Conservation (phyloP, 768 basidiomycete species). For the Collybia sp. region DNA sequence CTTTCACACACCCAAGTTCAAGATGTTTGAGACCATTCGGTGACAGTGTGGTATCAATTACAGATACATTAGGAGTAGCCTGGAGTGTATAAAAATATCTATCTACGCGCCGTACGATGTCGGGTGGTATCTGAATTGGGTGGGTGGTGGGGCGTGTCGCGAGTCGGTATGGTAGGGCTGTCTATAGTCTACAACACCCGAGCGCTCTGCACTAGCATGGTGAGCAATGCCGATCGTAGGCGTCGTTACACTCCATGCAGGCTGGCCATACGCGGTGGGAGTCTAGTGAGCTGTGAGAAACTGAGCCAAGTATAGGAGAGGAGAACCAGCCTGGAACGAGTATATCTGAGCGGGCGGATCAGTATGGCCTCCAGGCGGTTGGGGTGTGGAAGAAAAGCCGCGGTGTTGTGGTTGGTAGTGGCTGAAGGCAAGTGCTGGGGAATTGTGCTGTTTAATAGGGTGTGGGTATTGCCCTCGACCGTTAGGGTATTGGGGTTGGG, state of each 20-base stretch:
- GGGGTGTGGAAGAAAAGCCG: slow-evolving; percentile 9
- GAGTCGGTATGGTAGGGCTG: slow-evolving; percentile 3
- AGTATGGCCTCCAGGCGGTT: background rate
- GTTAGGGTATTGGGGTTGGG: slow-evolving; percentile 1
- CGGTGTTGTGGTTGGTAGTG: slow-evolving; percentile 37
- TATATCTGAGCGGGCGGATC: background rate
- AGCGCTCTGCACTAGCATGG: slow-evolving; percentile 15
- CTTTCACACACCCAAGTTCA: slow-evolving; percentile 61
- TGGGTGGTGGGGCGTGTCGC: slow-evolving; percentile 9
- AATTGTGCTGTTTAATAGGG: slow-evolving; percentile 12
- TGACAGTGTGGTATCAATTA: slow-evolving; percentile 23
- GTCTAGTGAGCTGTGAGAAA: background rate
- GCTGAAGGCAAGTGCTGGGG: slow-evolving; percentile 32
- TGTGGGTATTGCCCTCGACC: slow-evolving; percentile 4
- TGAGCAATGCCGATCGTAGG: slow-evolving; percentile 7
- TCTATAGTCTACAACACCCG: slow-evolving; percentile 1
- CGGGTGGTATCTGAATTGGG: slow-evolving; percentile 26
- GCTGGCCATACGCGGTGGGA: slow-evolving; percentile 8
- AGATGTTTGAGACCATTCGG: slow-evolving; percentile 76
- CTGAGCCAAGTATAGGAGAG: background rate
- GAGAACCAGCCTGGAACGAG: slow-evolving; percentile 10
- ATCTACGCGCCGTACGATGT: slow-evolving; percentile 22
- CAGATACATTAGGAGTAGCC: too few relatives aligned
- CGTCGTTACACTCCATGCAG: slow-evolving; percentile 13
- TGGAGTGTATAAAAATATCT: background rate